These are phyloP conservation scores for Aspergillus tubingensis DNA, from an alignment of 2,329 filamentous ascomycete genomes.

Conservation along the genomic window DNA sequence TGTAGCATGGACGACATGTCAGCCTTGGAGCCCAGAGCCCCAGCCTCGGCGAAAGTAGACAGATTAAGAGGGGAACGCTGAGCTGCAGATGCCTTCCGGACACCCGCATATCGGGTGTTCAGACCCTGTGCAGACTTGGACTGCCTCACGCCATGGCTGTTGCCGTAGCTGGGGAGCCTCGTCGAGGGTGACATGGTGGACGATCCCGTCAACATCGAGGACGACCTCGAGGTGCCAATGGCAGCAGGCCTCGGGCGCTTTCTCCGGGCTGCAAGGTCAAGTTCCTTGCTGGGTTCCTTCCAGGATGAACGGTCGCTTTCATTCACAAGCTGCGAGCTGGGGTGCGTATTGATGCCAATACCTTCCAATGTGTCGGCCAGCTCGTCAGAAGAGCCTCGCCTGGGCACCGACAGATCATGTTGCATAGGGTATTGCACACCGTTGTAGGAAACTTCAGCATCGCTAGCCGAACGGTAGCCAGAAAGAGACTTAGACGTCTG, in stretches of 20 bases:
- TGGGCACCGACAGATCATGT: constrained; percentile 30
- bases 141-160: constrained; percentile 46
- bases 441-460: constrained; percentile 32
- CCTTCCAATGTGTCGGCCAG: constrained; percentile 36
- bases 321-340: constrained; percentile 30
- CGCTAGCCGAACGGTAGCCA: constrained; percentile 23
- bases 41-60: constrained; percentile 48
- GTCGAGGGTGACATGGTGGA: constrained; percentile 47
- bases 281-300: constrained; percentile 43
- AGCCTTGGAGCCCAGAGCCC: constrained; percentile 37
- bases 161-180: constrained; percentile 35
- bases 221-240: constrained; percentile 45
- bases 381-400: constrained; percentile 39
- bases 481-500: constrained; percentile 22
- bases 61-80: constrained; percentile 52
- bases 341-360: constrained; percentile 37
- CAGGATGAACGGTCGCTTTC: constrained; percentile 31
- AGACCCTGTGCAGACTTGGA: constrained; percentile 50
- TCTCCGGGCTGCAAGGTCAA: constrained; percentile 49
- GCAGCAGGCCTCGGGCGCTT: constrained; percentile 50
- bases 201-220: constrained; percentile 40
- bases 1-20: constrained; percentile 37
- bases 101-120: constrained; percentile 47
- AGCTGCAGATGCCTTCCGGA: constrained; percentile 48
- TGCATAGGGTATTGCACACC: constrained; percentile 38